These are phyloP conservation scores for Pelargonium australe DNA, from an alignment of 441 rosid genomes.

Conservation along the genomic window DNA sequence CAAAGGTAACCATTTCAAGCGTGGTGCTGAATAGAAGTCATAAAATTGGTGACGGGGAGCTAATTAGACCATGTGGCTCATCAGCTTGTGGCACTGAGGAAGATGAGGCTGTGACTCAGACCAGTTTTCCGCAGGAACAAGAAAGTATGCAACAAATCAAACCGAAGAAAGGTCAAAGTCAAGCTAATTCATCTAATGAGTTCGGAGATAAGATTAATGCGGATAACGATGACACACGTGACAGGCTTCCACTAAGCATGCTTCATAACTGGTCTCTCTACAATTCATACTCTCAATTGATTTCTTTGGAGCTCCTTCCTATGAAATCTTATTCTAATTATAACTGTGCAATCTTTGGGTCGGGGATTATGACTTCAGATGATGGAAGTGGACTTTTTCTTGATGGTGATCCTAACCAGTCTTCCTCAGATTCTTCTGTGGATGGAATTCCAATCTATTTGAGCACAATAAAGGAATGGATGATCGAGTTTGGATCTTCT, in stretches of 20 bases:
- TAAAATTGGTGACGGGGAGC: slow-evolving; percentile 24
- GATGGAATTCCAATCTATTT: slow-evolving; percentile 51
- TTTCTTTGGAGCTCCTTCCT: slow-evolving; percentile 80
- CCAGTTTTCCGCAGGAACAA: slow-evolving; percentile 52
- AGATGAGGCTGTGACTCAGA: slow-evolving; percentile 47
- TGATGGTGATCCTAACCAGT: slow-evolving; percentile 35
- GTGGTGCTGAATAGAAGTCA: slow-evolving; percentile 19
- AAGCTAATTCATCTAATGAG: slow-evolving; percentile 36
- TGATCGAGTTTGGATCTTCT: slow-evolving; percentile 56
- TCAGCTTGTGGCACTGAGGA: slow-evolving; percentile 33
- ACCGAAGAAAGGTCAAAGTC: slow-evolving; percentile 35
- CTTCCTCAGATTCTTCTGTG: slow-evolving; percentile 30
- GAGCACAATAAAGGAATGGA: slow-evolving; percentile 79
- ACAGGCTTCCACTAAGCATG: slow-evolving; percentile 51
- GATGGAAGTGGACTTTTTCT: slow-evolving; percentile 53
- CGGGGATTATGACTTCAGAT: slow-evolving; percentile 60
- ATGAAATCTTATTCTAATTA: slow-evolving; percentile 59
- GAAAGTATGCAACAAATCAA: slow-evolving; percentile 47
- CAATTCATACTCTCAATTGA: slow-evolving; percentile 53
- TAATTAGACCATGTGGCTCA: slow-evolving; percentile 16
- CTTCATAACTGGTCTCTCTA: slow-evolving; percentile 81
- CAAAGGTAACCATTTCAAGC: slow-evolving; percentile 21
- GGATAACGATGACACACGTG: slow-evolving; percentile 32
- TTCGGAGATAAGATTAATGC: slow-evolving; percentile 62
- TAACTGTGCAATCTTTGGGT: slow-evolving; percentile 71